Evolutionary conservation across 495 filamentous ascomycete genomes (phyloP).

Genomic region (Penicillium coffeae): DNA sequence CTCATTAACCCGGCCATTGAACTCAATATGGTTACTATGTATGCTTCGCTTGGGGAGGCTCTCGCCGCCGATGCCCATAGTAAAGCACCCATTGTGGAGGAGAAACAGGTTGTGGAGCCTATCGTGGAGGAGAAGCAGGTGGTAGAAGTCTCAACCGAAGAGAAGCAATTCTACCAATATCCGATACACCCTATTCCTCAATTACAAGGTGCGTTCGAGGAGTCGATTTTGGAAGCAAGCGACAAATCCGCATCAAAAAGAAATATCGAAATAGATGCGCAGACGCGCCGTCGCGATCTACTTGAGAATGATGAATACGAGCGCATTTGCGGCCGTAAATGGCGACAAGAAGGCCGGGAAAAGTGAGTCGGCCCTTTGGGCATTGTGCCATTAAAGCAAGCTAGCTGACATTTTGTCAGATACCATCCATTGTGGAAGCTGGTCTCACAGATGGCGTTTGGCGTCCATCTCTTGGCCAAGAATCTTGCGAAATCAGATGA

Average conservation of each 20-base stretch:
- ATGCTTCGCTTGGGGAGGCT: too few relatives aligned
- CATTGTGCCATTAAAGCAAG: not conserved
- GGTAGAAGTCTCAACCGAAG: not conserved
- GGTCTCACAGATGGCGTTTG: conserved; percentile 88
- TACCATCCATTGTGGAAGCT: conserved; percentile 89
- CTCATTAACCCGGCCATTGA: too few relatives aligned
- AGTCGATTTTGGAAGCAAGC: conserved; percentile 74
- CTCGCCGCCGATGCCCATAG: not conserved
- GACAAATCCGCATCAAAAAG: conserved; percentile 45
- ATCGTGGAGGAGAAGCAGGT: conserved; percentile 6
- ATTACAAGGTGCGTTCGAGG: conserved; percentile 90
- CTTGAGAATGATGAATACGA: conserved; percentile 63
- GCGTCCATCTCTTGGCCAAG: conserved; percentile 82
- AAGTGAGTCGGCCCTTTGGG: conserved; percentile 23
- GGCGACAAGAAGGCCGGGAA: conserved; percentile 65
- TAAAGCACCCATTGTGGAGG: not conserved
- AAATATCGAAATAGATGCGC: conserved; percentile 58
- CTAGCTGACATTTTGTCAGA: conserved; percentile 16
- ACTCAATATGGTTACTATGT: too few relatives aligned
- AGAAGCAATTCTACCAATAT: conserved; percentile 11
- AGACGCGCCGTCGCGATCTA: conserved; percentile 62
- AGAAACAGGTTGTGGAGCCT: not conserved
- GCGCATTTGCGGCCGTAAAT: conserved; percentile 63
- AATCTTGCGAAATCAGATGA: conserved; percentile 81
- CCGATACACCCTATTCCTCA: conserved; percentile 75